phyloP scores from a whole-genome alignment of 805 yeast species.

The Yarrowia hollandica region DNA sequence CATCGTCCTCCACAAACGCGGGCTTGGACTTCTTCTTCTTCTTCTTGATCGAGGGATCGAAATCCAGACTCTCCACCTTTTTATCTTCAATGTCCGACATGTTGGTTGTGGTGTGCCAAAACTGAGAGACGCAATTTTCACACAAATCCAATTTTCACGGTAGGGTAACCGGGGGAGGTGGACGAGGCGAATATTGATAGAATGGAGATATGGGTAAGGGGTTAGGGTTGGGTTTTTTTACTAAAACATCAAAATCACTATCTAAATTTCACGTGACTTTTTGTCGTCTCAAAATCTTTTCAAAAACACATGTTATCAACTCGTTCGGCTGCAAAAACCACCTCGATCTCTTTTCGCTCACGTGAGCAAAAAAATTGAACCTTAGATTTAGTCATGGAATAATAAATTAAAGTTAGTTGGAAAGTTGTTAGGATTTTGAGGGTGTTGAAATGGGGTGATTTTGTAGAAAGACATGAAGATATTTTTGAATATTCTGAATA shows the following conservation, averaged over 20 bases:
- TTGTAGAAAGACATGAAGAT: no score
- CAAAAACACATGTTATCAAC: no score
- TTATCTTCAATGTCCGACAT: conserved; percentile 32
- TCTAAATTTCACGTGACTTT: no score
- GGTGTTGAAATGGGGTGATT: no score
- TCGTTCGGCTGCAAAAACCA: no score
- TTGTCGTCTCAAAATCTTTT: no score
- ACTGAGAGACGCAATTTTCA: not conserved
- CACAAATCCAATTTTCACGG: not conserved
- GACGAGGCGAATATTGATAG: not conserved
- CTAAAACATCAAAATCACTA: no score
- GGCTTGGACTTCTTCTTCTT: conserved; percentile 43
- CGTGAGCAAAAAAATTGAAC: conserved; percentile 2
- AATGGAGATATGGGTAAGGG: not conserved
- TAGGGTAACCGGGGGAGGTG: conserved; percentile 5
- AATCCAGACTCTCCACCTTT: conserved; percentile 31
- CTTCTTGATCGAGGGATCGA: conserved; percentile 41
- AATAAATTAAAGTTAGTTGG: not conserved
- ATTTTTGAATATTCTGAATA: no score
- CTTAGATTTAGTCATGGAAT: conserved; percentile 7
- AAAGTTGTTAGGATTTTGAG: no score
- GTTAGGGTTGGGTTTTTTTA: no score
- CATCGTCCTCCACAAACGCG: conserved; percentile 32
- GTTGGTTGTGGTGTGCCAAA: not conserved
- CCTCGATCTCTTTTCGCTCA: conserved; percentile 12